Conservation (phyloP, 148 eudicot species). For the Rhododendron ovatum region DNA sequence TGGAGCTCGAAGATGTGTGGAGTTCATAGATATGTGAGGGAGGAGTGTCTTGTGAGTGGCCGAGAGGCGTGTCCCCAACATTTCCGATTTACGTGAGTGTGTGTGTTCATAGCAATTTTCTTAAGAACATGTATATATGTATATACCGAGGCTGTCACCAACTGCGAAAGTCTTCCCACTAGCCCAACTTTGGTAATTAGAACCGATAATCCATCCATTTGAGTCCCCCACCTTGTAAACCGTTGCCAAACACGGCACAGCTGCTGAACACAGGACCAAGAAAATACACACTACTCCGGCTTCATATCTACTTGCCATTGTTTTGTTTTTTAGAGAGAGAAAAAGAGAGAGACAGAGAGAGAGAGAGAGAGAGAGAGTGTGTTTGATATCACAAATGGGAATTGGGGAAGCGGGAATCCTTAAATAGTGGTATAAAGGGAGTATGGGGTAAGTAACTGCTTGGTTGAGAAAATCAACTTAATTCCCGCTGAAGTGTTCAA, state of each 20-base stretch:
- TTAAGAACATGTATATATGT: not conserved
- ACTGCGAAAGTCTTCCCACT: conserved; percentile 47
- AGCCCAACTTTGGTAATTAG: conserved; percentile 67
- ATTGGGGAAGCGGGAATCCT: not conserved
- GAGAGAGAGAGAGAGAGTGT: no score
- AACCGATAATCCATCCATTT: conserved; percentile 59
- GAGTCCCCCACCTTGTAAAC: conserved; percentile 80
- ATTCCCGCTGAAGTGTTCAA: not conserved
- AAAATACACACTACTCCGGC: conserved; percentile 14
- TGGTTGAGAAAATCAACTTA: not conserved
- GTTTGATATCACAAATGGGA: conserved; percentile 4
- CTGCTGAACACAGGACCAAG: conserved; percentile 17
- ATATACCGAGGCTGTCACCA: conserved; percentile 70
- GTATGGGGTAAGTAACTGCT: conserved; percentile 12
- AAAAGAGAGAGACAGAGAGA: conserved; percentile 13
- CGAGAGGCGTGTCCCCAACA: no score
- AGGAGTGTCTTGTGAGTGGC: no score
- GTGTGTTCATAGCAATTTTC: not conserved
- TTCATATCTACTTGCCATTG: conserved; percentile 18
- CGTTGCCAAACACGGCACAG: conserved; percentile 39
- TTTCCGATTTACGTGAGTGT: not conserved
- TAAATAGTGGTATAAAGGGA: conserved; percentile 9
- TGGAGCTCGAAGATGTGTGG: no score
- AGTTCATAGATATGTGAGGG: no score
- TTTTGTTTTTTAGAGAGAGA: not conserved